These are phyloP conservation scores for Hemisphaericaspora xylanilytica DNA, from an alignment of 1,139 yeast genomes.

Conservation along the genomic window DNA sequence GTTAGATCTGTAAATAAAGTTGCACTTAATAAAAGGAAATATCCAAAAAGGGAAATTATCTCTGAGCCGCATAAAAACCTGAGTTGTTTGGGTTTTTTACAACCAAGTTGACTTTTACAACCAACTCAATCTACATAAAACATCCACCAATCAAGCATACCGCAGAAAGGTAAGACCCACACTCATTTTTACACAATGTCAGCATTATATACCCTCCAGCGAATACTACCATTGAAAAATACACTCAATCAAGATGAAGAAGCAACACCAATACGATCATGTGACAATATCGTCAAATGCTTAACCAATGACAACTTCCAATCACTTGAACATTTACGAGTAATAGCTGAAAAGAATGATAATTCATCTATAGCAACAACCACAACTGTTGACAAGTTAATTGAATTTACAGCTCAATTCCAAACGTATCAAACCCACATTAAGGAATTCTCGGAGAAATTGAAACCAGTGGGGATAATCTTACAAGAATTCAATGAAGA, in stretches of 20 bases:
- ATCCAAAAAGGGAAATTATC: not conserved
- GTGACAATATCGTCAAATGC: not conserved
- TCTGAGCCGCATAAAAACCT: no score
- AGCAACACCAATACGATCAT: not conserved
- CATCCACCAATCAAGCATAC: not conserved
- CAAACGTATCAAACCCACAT: constrained; percentile 35
- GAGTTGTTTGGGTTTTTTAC: no score
- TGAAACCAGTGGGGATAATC: constrained; percentile 38
- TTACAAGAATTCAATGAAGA: constrained; percentile 55
- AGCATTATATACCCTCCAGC: constrained; percentile 6
- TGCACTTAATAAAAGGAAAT: not conserved
- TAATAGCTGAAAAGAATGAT: constrained; percentile 6
- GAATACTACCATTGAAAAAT: constrained; percentile 11
- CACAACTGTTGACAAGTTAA: constrained; percentile 4
- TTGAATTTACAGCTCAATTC: constrained; percentile 18
- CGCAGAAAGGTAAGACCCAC: no score
- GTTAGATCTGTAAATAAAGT: no score
- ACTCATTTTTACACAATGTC: not conserved
- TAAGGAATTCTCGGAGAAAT: constrained; percentile 33
- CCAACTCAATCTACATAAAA: not conserved
- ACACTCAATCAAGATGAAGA: not conserved
- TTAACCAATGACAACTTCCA: not conserved
- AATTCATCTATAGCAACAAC: not conserved
- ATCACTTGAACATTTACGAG: constrained; percentile 12
- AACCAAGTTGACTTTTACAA: not conserved